Percentiles rank a stretch among this genome's conserved stretches.
phyloP scores from a whole-genome alignment of 176 grass and related monocot species.

The Sorghum bicolor region DNA sequence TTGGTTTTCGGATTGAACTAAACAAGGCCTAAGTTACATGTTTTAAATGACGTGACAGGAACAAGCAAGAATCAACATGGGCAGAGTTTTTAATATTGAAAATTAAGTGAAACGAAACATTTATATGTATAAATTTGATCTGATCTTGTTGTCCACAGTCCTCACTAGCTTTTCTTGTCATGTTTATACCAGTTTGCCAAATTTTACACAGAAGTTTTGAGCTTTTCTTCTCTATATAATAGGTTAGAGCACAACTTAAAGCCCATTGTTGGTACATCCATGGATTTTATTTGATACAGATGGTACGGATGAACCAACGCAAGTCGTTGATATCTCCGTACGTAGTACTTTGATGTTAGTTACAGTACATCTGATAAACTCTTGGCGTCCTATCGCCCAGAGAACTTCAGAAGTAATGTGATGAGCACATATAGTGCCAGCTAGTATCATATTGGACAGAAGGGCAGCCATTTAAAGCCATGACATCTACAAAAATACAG shows the following conservation, averaged over 20 bases:
- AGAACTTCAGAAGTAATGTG: not conserved
- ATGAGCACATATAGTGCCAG: not conserved
- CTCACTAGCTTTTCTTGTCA: not conserved
- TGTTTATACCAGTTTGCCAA: not conserved
- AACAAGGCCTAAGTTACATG: too few species aligned
- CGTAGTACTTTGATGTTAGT: not conserved
- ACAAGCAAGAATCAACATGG: too few species aligned
- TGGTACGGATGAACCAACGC: not conserved
- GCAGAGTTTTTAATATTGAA: not conserved
- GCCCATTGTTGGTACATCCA: not conserved
- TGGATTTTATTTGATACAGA: not conserved
- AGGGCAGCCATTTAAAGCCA: conserved; percentile 13
- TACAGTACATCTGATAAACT: not conserved
- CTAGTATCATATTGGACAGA: not conserved
- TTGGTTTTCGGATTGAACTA: too few species aligned
- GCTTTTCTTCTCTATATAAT: not conserved
- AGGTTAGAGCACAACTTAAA: not conserved
- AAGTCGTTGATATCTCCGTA: not conserved
- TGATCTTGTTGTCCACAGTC: not conserved
- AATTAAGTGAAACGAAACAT: not conserved
- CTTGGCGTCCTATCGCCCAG: not conserved
- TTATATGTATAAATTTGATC: not conserved
- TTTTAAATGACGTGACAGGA: too few species aligned
- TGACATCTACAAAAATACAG: conserved; percentile 23
- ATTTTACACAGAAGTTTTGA: not conserved